phyloP scores from a whole-genome alignment of 768 basidiomycete genomes.

The Leccinum boreale region DNA sequence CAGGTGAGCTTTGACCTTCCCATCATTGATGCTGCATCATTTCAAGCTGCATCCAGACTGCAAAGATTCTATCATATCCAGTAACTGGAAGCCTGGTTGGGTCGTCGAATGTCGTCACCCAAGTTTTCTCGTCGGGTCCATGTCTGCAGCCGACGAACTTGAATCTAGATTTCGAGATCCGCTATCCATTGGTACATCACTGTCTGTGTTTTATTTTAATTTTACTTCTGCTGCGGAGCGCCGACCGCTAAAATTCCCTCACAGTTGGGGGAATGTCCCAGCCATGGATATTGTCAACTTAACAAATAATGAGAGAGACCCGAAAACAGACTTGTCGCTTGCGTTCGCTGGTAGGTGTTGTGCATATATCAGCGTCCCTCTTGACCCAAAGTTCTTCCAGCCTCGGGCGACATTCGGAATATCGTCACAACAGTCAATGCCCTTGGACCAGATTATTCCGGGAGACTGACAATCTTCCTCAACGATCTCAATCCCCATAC shows the following conservation, averaged over 20 bases:
- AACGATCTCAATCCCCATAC: slow-evolving; percentile 37
- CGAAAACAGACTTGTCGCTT: slow-evolving; percentile 20
- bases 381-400: slow-evolving; percentile 22
- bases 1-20: slow-evolving; percentile 20
- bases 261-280: slow-evolving; percentile 35
- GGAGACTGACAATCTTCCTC: slow-evolving; percentile 37
- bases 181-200: slow-evolving; percentile 26
- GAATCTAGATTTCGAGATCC: slow-evolving; percentile 21
- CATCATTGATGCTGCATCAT: not conserved
- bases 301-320: slow-evolving; percentile 20
- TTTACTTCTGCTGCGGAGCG: not conserved
- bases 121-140: slow-evolving; percentile 11
- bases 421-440: slow-evolving; percentile 41
- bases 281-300: slow-evolving; percentile 33
- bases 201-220: slow-evolving; percentile 8
- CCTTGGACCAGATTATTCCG: slow-evolving; percentile 40
- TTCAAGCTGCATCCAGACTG: slow-evolving; percentile 15
- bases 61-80: slow-evolving; percentile 20
- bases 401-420: slow-evolving; percentile 49
- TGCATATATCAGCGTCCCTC: not conserved
- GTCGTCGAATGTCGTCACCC: slow-evolving; percentile 19
- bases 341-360: slow-evolving; percentile 22
- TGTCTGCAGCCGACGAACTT: slow-evolving; percentile 6
- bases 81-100: slow-evolving; percentile 23
- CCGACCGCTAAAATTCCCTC: not conserved